Base-by-base conservation (phyloP, 345 rosid genomes). In the Eucalyptus cladocalyx region DNA sequence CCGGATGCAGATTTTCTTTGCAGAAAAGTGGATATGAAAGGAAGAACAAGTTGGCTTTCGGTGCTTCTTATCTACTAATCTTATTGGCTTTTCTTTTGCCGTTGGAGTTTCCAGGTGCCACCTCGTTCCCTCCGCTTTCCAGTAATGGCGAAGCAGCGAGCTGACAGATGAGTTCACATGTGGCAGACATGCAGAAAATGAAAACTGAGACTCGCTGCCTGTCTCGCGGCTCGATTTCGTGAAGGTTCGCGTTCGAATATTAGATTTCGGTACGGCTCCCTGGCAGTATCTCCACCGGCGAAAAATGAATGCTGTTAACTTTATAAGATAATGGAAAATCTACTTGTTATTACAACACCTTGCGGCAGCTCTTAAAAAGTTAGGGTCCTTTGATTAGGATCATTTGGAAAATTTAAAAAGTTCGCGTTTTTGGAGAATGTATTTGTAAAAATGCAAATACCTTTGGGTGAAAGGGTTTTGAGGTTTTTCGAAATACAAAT, bases 381-480 rank as follows among this genome's bases (percentile, higher is more conserved):
- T 6, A 48, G 16, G 50, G 1, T 1, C 1, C 16, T 48, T 48
- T 48, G 50, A n/a, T n/a, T n/a, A n/a, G n/a, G n/a, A n/a, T n/a
- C n/a, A n/a, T n/a, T n/a, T n/a, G n/a, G n/a, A n/a, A n/a, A n/a
- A n/a, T n/a, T n/a, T n/a, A n/a, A n/a, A n/a, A n/a, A n/a, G 2
- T 48, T 48, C 16, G 16, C n/a, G 4, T 1, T 13, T 48, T 48
- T 48, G 16, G 1, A 5, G 16, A 45, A 45, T 3, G 3, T 3
- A 47, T 47, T 10, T 45, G 48, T 12, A 45, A 47, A 47, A 47
- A 47, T 49, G 7, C 1, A 49, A 49, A 49, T 49, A 49, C 50
- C 2, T 49, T 15, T 15, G 1, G 7, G 2, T 49, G 6, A 14
- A 49, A 3, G 1, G 18, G 0, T n/a, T n/a, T n/a, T n/a, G n/a